Evolutionary conservation across 495 filamentous ascomycete genomes (phyloP).

Genomic region (Penicillium manginii): DNA sequence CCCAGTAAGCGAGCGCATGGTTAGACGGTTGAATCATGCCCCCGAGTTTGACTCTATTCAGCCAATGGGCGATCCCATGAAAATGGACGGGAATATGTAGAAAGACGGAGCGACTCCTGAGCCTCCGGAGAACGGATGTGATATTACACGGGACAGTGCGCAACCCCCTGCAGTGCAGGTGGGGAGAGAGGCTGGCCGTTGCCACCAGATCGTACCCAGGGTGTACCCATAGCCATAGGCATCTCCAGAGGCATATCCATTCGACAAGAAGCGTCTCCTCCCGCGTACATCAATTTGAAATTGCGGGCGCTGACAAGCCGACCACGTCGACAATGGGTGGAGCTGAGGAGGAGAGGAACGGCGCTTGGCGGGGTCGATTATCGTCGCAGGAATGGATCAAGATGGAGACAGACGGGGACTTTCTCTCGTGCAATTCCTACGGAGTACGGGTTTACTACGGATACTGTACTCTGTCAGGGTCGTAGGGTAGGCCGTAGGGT

Average conservation of each 20-base stretch:
- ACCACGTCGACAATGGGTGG: constrained; percentile 7
- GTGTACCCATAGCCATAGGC: too few relatives aligned
- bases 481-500: too few relatives aligned
- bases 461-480: too few relatives aligned
- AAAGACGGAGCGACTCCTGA: constrained; percentile 13
- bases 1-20: background rate
- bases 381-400: constrained; percentile 1
- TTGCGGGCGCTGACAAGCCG: constrained; percentile 9
- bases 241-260: background rate
- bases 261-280: background rate
- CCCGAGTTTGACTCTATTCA: background rate
- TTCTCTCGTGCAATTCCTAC: background rate
- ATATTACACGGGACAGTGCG: constrained; percentile 20
- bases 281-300: constrained; percentile 11
- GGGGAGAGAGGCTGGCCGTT: constrained; percentile 21
- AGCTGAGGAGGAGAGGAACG: background rate
- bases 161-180: constrained; percentile 1
- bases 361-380: constrained; percentile 1
- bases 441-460: too few relatives aligned
- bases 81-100: too few relatives aligned
- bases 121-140: constrained; percentile 23
- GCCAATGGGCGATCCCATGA: background rate
- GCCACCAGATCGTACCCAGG: constrained; percentile 36
- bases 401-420: background rate
- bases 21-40: constrained; percentile 1